Percentiles rank a stretch among this genome's conserved stretches.
Evolutionary conservation across 225 moss, liverwort and hornwort species (phyloP).

Genomic region (Climacium dendroides): DNA sequence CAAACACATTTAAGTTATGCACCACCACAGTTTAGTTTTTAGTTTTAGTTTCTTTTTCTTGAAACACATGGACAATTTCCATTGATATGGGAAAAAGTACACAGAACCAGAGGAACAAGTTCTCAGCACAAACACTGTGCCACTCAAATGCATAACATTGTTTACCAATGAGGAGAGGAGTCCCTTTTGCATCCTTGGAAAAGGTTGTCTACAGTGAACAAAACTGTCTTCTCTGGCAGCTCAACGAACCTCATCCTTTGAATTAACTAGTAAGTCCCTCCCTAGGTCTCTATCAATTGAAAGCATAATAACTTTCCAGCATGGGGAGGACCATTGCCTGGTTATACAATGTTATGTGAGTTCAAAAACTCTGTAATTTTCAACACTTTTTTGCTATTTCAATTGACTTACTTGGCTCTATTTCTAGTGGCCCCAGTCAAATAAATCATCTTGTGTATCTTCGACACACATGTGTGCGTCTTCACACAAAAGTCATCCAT

Average conservation of each 20-base stretch:
- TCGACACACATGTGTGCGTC: not conserved
- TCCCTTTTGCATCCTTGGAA: not conserved
- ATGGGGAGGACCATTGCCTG: not conserved
- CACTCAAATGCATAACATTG: not conserved
- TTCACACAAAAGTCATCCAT: not conserved
- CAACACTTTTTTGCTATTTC: not conserved
- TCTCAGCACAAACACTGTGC: no score
- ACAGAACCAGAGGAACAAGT: no score
- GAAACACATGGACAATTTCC: no score
- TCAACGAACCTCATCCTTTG: not conserved
- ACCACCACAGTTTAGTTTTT: no score
- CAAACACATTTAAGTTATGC: not conserved
- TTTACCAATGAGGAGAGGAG: not conserved
- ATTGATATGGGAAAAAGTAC: no score
- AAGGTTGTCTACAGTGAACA: not conserved
- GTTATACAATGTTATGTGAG: not conserved
- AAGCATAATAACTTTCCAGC: not conserved
- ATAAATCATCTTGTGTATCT: not conserved
- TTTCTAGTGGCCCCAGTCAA: not conserved
- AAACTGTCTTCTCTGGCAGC: not conserved
- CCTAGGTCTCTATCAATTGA: fast-evolving
- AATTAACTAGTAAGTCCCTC: not conserved
- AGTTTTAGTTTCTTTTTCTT: no score
- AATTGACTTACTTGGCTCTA: not conserved
- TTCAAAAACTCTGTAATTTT: not conserved